A percentile compares a stretch with the other conserved stretches of the same genome.
Conservation (phyloP, 2,329 filamentous ascomycete species). For the Emergomyces orientalis region DNA sequence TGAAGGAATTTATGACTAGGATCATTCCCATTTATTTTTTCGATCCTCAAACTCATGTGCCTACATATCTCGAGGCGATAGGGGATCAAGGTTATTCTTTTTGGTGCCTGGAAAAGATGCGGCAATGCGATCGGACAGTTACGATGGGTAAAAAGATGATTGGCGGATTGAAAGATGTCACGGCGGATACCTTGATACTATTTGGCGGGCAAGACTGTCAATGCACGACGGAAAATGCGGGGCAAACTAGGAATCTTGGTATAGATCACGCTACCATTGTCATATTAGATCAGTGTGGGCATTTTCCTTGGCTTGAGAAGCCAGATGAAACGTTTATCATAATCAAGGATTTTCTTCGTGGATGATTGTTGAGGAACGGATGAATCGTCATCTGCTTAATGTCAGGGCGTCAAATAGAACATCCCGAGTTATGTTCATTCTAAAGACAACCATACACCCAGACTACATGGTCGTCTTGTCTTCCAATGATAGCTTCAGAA, state of each 20-base stretch:
- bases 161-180: slow-evolving; percentile 17
- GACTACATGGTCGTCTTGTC: background rate
- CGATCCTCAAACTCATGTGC: slow-evolving; percentile 15
- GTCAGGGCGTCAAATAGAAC: background rate
- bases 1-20: slow-evolving; percentile 13
- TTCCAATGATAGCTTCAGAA: background rate
- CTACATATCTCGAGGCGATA: slow-evolving; percentile 14
- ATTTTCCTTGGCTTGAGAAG: slow-evolving; percentile 24
- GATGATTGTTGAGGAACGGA: slow-evolving; percentile 1
- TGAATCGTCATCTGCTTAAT: background rate
- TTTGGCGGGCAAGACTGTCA: slow-evolving; percentile 21
- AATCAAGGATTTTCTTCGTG: slow-evolving; percentile 12
- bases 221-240: slow-evolving; percentile 17
- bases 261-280: slow-evolving; percentile 13
- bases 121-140: slow-evolving; percentile 13
- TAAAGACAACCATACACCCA: background rate
- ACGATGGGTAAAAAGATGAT: slow-evolving; percentile 17
- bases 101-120: slow-evolving; percentile 15
- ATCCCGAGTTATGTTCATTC: background rate
- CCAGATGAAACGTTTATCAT: slow-evolving; percentile 12
- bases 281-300: slow-evolving; percentile 20
- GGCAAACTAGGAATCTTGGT: slow-evolving; percentile 13
- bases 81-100: slow-evolving; percentile 11
- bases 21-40: slow-evolving; percentile 22
- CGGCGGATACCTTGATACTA: slow-evolving; percentile 21